Base-by-base conservation (phyloP, 2,329 filamentous ascomycete genomes). In the Fusarium burgessii region DNA sequence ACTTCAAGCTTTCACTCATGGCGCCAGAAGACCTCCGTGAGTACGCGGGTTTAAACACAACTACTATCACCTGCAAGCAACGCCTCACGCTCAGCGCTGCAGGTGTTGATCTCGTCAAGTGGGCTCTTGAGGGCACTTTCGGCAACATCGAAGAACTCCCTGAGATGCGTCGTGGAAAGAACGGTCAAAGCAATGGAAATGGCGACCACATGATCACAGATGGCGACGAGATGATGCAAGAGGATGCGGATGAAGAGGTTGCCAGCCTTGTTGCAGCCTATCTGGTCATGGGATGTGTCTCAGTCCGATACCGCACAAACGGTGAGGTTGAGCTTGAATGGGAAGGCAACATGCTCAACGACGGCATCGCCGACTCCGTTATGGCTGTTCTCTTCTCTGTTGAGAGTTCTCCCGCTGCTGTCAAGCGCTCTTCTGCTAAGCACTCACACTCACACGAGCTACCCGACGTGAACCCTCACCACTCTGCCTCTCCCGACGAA, bases 271-370 rank as follows among this genome's bases (percentile, higher is more conserved):
- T 88, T 65, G 83, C 88, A 55, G 83, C 88, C 6, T 91, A 91
- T 74, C 82, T 90, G 32, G 89, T 99, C 76, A 98, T 99, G 95
- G 95, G 94, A 70, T 96, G 93, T 80, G 90, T 98, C 32, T 89
- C 89, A 11, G 90, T 98, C n/a, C 89, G 91, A 23, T 94, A 96
- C 81, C 88, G 88, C 70, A 88, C 85, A 68, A 91, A 90, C 72
- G 93, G 95, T 60, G 91, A 96, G 77, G 89, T 98, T 9, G 94
- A 97, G 79, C 85, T 98, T 5, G 94, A 97, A 81, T 99, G 96
- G 96, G 95, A 98, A 80, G 96, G 95, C 62, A 99, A 98, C 79
- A 93, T 97, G 84, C 91, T 98, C 77, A 99, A 98, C 80, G 96
- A 99, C 78, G 93, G 94, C 66, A 97, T 99, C 77, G 96, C 96